Percentiles rank a stretch among this genome's conserved stretches.
Evolutionary conservation across 1,139 yeast species (phyloP).

Genomic region (Wickerhamomyces sp.): DNA sequence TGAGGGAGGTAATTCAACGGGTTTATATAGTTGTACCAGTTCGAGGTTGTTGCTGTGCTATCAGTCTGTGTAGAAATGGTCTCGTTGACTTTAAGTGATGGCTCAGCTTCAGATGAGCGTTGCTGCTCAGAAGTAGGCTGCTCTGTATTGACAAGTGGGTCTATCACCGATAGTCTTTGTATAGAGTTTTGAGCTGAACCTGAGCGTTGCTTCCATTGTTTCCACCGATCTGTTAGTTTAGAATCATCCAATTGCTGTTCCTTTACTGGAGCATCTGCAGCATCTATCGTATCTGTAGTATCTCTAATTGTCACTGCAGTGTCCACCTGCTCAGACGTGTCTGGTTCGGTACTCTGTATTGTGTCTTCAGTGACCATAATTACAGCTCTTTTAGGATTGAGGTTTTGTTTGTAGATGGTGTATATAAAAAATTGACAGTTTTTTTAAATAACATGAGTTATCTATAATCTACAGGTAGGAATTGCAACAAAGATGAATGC

Average conservation of each 20-base stretch:
- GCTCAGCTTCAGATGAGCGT: neutral
- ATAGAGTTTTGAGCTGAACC: conserved; percentile 17
- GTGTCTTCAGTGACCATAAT: no score
- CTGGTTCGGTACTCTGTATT: neutral
- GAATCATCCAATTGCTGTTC: neutral
- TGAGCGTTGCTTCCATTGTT: conserved; percentile 20
- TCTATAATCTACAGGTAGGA: neutral
- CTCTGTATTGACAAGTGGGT: conserved; percentile 9
- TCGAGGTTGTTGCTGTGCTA: neutral
- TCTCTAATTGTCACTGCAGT: no score
- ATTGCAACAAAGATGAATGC: neutral
- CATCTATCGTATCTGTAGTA: no score
- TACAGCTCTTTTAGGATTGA: no score
- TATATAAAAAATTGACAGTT: no score
- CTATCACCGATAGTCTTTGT: conserved; percentile 14
- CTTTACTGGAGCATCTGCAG: neutral
- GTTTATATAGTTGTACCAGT: conserved; percentile 14
- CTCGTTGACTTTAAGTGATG: neutral
- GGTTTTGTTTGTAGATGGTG: no score
- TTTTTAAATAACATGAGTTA: no score
- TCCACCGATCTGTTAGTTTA: conserved; percentile 18
- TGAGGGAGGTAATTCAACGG: conserved; percentile 16
- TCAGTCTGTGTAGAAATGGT: neutral
- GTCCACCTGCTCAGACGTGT: neutral
- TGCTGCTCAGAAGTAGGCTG: neutral